A percentile compares a stretch with the other conserved stretches of the same genome.
phyloP scores from a whole-genome alignment of 192 early-diverging fungal genomes.

The Coemansia sp. region DNA sequence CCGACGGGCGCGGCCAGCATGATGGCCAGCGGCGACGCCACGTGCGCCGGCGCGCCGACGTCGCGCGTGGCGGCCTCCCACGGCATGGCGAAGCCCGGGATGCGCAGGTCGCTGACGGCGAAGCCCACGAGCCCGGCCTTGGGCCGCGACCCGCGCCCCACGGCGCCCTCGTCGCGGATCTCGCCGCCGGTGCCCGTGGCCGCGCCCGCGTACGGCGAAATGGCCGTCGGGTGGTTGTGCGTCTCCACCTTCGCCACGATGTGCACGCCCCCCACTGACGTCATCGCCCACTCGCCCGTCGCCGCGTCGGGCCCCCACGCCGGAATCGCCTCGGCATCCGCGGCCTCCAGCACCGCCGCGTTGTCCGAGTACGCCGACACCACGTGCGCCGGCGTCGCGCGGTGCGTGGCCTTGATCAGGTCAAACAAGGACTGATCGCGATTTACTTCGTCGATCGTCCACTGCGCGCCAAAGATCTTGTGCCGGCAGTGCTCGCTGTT shows the following conservation, averaged over 20 bases:
- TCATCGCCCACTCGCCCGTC: slow-evolving; percentile 33
- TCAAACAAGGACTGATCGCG: slow-evolving; percentile 83
- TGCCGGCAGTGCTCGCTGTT: slow-evolving; percentile 99
- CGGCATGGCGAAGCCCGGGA: slow-evolving; percentile 85
- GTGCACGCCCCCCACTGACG: slow-evolving; percentile 56
- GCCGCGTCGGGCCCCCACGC: slow-evolving; percentile 30
- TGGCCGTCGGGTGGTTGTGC: slow-evolving; percentile 99
- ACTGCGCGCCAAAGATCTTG: slow-evolving; percentile 98
- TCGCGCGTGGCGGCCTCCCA: slow-evolving; percentile 76
- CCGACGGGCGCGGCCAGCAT: slow-evolving; percentile 98
- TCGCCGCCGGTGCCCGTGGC: slow-evolving; percentile 98
- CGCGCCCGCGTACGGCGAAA: slow-evolving; percentile 97
- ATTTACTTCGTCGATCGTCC: slow-evolving; percentile 89
- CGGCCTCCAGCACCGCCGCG: slow-evolving; percentile 82
- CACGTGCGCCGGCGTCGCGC: slow-evolving; percentile 72
- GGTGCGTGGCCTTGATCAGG: slow-evolving; percentile 95
- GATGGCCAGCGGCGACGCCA: slow-evolving; percentile 90
- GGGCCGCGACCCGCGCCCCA: slow-evolving; percentile 91
- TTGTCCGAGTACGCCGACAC: slow-evolving; percentile 98
- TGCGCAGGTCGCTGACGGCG: slow-evolving; percentile 89
- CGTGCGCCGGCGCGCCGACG: slow-evolving; percentile 80
- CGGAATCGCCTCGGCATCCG: slow-evolving; percentile 26
- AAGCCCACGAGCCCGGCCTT: slow-evolving; percentile 95
- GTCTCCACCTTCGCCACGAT: slow-evolving; percentile 97
- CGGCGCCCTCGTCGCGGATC: slow-evolving; percentile 98